phyloP scores from a whole-genome alignment of 192 early-diverging fungal species.

The Coemansia sp. region DNA sequence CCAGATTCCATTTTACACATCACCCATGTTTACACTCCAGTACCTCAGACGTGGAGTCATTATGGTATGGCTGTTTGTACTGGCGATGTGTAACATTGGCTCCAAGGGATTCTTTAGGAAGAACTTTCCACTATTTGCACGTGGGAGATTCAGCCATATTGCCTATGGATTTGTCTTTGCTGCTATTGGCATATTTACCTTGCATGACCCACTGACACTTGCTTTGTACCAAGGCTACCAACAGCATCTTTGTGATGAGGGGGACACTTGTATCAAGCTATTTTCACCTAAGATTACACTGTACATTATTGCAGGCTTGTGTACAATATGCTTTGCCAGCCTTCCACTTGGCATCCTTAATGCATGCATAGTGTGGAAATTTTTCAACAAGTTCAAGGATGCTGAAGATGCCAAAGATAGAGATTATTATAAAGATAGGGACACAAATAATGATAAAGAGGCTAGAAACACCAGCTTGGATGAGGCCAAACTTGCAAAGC shows the following conservation, averaged over 20 bases:
- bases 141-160: neutral
- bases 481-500: no score
- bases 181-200: neutral
- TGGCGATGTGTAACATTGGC: neutral
- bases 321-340: neutral
- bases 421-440: no score
- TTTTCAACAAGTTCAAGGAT: neutral
- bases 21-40: neutral
- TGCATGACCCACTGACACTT: neutral
- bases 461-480: no score
- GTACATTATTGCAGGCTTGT: neutral
- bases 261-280: neutral
- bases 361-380: neutral
- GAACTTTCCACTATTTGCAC: neutral
- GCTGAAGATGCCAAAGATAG: no score
- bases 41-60: neutral
- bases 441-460: no score
- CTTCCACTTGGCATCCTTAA: neutral
- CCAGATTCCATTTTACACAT: neutral
- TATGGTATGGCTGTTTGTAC: neutral
- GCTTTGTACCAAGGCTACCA: slow-evolving; percentile 1
- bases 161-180: neutral
- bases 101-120: neutral
- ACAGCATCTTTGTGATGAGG: neutral
- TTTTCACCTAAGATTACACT: neutral